Evolutionary conservation across 73 alveolate species (phyloP).

Genomic region (Symbiodinium pilosum): DNA sequence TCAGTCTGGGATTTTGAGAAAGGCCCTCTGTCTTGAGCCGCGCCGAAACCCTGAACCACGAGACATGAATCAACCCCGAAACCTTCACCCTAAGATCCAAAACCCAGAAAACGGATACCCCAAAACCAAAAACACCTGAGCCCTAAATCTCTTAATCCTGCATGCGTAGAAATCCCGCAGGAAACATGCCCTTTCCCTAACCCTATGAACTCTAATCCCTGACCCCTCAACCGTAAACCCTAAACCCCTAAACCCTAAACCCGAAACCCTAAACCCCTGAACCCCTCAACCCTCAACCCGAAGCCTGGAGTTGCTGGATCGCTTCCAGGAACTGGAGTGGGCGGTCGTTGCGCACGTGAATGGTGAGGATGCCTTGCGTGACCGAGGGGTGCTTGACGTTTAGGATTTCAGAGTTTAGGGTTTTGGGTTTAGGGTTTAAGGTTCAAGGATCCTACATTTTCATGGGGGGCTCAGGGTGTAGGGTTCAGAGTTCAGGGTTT

Average conservation of each 20-base stretch:
- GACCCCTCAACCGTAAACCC: too few relatives aligned
- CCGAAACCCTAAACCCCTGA: neutral
- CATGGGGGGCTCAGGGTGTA: too few relatives aligned
- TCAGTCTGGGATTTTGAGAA: too few relatives aligned
- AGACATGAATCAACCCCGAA: neutral
- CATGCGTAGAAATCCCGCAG: neutral
- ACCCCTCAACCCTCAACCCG: neutral
- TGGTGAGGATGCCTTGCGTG: slow-evolving; percentile 47
- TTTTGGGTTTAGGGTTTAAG: neutral
- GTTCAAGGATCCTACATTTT: neutral
- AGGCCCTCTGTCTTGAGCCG: neutral
- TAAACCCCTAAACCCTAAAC: too few relatives aligned
- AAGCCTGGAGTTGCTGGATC: slow-evolving; percentile 37
- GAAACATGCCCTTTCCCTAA: too few relatives aligned
- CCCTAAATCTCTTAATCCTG: neutral
- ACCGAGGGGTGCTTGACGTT: neutral
- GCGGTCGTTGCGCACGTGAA: slow-evolving; percentile 36
- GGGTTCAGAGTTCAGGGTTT: neutral
- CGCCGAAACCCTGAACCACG: neutral
- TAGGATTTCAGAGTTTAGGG: neutral
- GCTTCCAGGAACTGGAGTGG: slow-evolving; percentile 77
- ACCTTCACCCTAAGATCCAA: neutral
- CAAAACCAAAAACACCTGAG: neutral
- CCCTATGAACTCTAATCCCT: neutral
- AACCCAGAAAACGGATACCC: neutral